Percentiles rank a stretch among this genome's conserved stretches.
Conservation (phyloP, 2,329 filamentous ascomycete species). For the Colletotrichum noveboracense region DNA sequence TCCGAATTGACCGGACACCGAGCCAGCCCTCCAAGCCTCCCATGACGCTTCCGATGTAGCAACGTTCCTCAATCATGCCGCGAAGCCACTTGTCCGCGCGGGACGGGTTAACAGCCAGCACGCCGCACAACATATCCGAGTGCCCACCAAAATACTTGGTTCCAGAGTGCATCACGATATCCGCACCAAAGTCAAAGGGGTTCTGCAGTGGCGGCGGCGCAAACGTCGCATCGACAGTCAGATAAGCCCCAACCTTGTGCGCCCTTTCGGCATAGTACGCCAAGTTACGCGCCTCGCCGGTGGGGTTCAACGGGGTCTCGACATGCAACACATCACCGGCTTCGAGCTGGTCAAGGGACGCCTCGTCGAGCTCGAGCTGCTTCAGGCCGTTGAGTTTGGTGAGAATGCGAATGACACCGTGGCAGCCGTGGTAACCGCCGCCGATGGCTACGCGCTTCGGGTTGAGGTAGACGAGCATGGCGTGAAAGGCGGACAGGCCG, state of each 20-base stretch:
- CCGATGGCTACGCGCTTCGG: conserved; percentile 84
- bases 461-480: conserved; percentile 81
- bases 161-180: conserved; percentile 89
- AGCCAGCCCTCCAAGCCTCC: conserved; percentile 93
- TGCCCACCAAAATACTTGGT: conserved; percentile 98
- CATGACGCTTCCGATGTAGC: conserved; percentile 84
- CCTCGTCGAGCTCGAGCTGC: conserved; percentile 65
- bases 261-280: conserved; percentile 74
- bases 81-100: conserved; percentile 60
- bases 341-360: conserved; percentile 62
- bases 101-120: conserved; percentile 69
- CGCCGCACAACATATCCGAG: conserved; percentile 89
- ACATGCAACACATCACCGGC: conserved; percentile 87
- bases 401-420: conserved; percentile 80
- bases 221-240: conserved; percentile 92
- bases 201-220: conserved; percentile 89
- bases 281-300: conserved; percentile 80
- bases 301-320: conserved; percentile 93
- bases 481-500: conserved; percentile 88
- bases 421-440: conserved; percentile 91
- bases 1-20: conserved; percentile 83
- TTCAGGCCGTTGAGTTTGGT: conserved; percentile 77
- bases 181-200: conserved; percentile 81
- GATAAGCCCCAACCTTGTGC: conserved; percentile 71
- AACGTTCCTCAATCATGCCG: conserved; percentile 69